Percentiles rank a stretch among this genome's conserved stretches.
These are phyloP conservation scores for Plasmodium cynomolgi DNA, from an alignment of 169 alveolate species.

Conservation along the genomic window DNA sequence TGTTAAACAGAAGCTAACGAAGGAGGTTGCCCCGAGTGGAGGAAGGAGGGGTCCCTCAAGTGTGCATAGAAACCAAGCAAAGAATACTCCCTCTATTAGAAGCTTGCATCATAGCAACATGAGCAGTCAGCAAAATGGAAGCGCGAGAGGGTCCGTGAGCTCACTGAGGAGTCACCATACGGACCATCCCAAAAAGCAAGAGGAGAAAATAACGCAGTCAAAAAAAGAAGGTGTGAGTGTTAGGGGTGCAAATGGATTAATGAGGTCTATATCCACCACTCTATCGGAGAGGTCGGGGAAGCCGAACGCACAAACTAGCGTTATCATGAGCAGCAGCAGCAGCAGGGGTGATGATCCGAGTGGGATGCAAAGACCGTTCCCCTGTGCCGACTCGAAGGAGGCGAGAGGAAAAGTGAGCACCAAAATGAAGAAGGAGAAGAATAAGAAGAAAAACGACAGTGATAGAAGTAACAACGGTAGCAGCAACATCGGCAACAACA, in stretches of 20 bases:
- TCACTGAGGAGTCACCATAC: background rate
- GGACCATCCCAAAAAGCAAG: background rate
- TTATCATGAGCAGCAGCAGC: background rate
- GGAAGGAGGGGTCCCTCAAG: background rate
- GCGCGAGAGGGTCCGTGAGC: conserved; percentile 1
- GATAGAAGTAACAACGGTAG: no score
- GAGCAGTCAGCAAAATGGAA: background rate
- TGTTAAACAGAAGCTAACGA: background rate
- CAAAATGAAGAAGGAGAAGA: background rate
- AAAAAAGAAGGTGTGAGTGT: background rate
- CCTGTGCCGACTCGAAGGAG: background rate
- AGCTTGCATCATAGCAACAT: background rate
- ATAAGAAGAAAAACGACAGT: no score
- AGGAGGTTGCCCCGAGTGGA: background rate
- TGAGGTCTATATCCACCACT: background rate
- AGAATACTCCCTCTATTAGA: background rate
- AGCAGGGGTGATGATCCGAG: background rate
- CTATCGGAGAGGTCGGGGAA: background rate
- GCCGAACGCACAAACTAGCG: background rate
- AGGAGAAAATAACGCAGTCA: background rate
- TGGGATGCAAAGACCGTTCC: background rate
- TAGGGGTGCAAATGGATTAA: background rate
- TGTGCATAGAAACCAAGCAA: background rate
- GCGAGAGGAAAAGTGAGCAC: background rate
- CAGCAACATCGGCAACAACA: no score